Conservation (phyloP, 2,329 filamentous ascomycete genomes). For the Mycosphaerella sp. region DNA sequence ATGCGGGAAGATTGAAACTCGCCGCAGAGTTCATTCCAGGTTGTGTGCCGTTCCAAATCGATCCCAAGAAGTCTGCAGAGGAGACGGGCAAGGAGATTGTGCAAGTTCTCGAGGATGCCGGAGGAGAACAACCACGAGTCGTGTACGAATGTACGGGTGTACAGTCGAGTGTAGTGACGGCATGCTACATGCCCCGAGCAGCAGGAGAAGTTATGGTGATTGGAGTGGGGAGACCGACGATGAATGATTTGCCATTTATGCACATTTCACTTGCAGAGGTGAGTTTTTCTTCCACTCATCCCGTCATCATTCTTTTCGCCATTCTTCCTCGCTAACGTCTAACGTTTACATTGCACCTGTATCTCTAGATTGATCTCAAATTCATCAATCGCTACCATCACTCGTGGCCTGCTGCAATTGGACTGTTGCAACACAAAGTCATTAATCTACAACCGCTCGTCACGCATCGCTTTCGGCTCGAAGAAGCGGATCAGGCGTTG, state of each 20-base stretch:
- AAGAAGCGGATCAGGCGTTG: slow-evolving; percentile 55
- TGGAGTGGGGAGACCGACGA: slow-evolving; percentile 31
- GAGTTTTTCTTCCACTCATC: neutral
- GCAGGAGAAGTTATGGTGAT: slow-evolving; percentile 34
- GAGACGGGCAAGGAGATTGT: slow-evolving; percentile 26
- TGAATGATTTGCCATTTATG: slow-evolving; percentile 36
- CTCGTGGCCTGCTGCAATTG: slow-evolving; percentile 62
- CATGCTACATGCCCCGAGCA: slow-evolving; percentile 22
- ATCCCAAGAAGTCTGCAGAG: slow-evolving; percentile 19
- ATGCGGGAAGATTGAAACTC: slow-evolving; percentile 70
- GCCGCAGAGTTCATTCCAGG: slow-evolving; percentile 57
- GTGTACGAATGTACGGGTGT: slow-evolving; percentile 35
- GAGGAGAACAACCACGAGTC: slow-evolving; percentile 26
- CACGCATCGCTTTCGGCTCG: slow-evolving; percentile 57
- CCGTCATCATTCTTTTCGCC: no score
- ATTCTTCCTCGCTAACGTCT: neutral
- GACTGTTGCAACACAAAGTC: slow-evolving; percentile 53
- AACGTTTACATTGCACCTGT: neutral
- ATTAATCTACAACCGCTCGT: slow-evolving; percentile 57
- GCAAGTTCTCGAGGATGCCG: slow-evolving; percentile 18
- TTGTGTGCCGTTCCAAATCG: slow-evolving; percentile 26
- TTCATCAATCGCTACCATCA: slow-evolving; percentile 67
- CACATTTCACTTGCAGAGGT: slow-evolving; percentile 31
- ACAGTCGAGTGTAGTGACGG: slow-evolving; percentile 31
- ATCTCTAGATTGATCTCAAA: slow-evolving; percentile 48